Percentiles rank a stretch among this genome's conserved stretches.
Conservation (phyloP, 805 yeast species). For the Cyberlindnera xylosilytica region DNA sequence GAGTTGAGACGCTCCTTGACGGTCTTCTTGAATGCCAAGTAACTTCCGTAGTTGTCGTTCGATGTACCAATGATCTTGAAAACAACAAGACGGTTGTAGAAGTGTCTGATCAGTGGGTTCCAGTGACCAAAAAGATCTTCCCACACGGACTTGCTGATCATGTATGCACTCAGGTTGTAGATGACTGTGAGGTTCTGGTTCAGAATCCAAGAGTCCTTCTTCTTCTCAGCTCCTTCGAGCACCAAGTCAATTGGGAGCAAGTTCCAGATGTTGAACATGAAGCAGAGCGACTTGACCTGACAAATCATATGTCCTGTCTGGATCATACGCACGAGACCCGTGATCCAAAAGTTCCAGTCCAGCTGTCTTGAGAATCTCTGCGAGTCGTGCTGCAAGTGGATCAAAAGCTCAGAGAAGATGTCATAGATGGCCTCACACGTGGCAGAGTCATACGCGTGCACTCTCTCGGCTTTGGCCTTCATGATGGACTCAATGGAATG, state of each 20-base stretch:
- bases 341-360: constrained; percentile 79
- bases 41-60: constrained; percentile 15
- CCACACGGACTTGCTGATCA: constrained; percentile 52
- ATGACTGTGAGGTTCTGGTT: constrained; percentile 40
- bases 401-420: constrained; percentile 29
- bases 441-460: constrained; percentile 34
- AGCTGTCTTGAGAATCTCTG: constrained; percentile 27
- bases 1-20: constrained; percentile 7
- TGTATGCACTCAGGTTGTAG: constrained; percentile 50
- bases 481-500: constrained; percentile 6
- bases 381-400: constrained; percentile 14
- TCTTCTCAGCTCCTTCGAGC: not conserved
- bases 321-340: constrained; percentile 56
- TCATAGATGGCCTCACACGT: constrained; percentile 42
- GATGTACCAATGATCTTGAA: constrained; percentile 50
- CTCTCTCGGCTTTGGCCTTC: constrained; percentile 6
- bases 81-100: constrained; percentile 60
- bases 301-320: constrained; percentile 58
- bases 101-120: constrained; percentile 72
- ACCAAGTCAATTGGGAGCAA: constrained; percentile 43
- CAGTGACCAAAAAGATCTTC: constrained; percentile 66
- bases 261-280: constrained; percentile 74
- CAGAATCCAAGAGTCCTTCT: constrained; percentile 36
- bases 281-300: constrained; percentile 60
- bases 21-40: constrained; percentile 12